Evolutionary conservation across 306 rosid species (phyloP).

Genomic region (Morella rubra): DNA sequence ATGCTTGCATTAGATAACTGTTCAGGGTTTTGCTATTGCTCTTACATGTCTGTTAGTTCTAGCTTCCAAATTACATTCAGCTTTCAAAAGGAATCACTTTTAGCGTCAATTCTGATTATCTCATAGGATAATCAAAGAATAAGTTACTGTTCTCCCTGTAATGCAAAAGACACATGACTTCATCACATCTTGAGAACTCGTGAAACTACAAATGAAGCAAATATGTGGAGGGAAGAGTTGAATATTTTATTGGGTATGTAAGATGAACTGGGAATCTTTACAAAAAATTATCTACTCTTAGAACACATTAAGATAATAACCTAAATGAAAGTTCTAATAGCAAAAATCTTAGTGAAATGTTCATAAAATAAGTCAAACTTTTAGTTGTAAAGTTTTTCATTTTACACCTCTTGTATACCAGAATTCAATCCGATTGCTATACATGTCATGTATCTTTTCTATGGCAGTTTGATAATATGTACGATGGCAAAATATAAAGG

Average conservation of each 20-base stretch:
- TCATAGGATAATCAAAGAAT: neutral
- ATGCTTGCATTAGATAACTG: too few relatives aligned
- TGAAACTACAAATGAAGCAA: neutral
- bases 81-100: neutral
- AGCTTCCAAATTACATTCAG: neutral
- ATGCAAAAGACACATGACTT: neutral
- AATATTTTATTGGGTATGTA: neutral
- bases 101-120: too few relatives aligned
- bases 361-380: neutral
- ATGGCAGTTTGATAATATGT: neutral
- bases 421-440: conserved; percentile 6
- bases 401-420: neutral
- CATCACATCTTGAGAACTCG: neutral
- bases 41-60: neutral
- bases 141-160: neutral
- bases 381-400: neutral
- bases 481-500: neutral
- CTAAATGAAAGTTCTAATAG: neutral
- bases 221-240: neutral
- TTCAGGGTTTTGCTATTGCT: neutral
- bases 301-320: neutral
- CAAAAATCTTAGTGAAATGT: neutral
- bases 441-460: conserved; percentile 7
- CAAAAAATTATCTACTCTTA: neutral
- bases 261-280: neutral